Evolutionary conservation across 2,329 filamentous ascomycete species (phyloP).

Genomic region (Cercospora zeae-maydis): DNA sequence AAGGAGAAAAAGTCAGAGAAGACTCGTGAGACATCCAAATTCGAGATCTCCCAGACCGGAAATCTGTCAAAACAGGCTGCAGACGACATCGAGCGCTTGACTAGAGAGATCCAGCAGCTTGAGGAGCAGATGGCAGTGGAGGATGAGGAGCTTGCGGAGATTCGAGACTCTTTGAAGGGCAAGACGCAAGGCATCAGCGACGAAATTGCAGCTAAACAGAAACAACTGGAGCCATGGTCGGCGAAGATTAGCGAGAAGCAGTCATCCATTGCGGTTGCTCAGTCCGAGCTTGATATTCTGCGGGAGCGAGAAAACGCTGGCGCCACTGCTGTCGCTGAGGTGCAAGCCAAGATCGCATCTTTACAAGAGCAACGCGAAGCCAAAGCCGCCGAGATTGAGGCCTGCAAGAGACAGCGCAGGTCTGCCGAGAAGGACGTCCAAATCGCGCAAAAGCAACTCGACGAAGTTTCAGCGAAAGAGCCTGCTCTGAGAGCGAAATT

Average conservation of each 20-base stretch:
- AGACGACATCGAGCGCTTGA: slow-evolving; percentile 72
- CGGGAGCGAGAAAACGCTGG: slow-evolving; percentile 85
- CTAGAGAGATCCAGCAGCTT: slow-evolving; percentile 68
- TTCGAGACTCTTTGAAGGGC: slow-evolving; percentile 83
- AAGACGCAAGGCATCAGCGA: slow-evolving; percentile 95
- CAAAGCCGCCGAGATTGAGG: slow-evolving; percentile 72
- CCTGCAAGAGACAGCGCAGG: slow-evolving; percentile 68
- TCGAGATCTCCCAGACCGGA: slow-evolving; percentile 68
- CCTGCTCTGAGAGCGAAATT: slow-evolving; percentile 78
- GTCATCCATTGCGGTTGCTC: slow-evolving; percentile 87
- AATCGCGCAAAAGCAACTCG: slow-evolving; percentile 68
- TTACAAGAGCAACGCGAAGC: slow-evolving; percentile 68
- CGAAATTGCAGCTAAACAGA: slow-evolving; percentile 87
- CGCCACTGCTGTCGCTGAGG: slow-evolving; percentile 76
- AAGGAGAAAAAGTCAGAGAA: slow-evolving; percentile 97
- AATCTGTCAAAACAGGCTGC: slow-evolving; percentile 74
- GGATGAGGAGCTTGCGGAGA: slow-evolving; percentile 75
- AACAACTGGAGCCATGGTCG: slow-evolving; percentile 91
- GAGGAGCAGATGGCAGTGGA: slow-evolving; percentile 74
- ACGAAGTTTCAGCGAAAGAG: slow-evolving; percentile 70
- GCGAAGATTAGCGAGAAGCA: slow-evolving; percentile 96
- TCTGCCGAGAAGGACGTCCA: slow-evolving; percentile 70
- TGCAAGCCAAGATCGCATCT: slow-evolving; percentile 70
- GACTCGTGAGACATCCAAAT: slow-evolving; percentile 71
- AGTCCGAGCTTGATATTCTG: slow-evolving; percentile 90